Evolutionary conservation across 164 flowering plant genomes (phyloP).

Genomic region (Liquidambar formosana): DNA sequence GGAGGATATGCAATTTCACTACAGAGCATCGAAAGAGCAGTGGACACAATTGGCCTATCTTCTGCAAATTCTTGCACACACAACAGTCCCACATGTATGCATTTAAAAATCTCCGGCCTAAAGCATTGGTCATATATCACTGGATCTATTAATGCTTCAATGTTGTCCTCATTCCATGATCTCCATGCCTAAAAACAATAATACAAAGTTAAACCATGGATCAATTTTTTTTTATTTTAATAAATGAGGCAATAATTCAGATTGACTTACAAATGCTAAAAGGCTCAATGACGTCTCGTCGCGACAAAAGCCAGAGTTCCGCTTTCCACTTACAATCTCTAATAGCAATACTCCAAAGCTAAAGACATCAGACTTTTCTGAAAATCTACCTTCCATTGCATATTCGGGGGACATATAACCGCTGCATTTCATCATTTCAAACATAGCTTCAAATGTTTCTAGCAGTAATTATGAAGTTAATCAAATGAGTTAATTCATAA

Average conservation of each 20-base stretch:
- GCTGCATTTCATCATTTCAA: slow-evolving; percentile 10
- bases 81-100: slow-evolving; percentile 39
- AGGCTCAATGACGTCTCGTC: slow-evolving; percentile 6
- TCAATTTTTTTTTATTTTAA: no score
- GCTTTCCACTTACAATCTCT: slow-evolving; percentile 25
- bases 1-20: slow-evolving; percentile 32
- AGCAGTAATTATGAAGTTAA: not conserved
- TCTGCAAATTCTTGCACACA: slow-evolving; percentile 34
- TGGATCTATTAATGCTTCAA: slow-evolving; percentile 13
- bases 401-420: slow-evolving; percentile 38
- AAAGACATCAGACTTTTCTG: slow-evolving; percentile 17
- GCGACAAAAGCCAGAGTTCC: no score
- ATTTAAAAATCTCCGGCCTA: slow-evolving; percentile 24
- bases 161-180: slow-evolving; percentile 24
- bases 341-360: slow-evolving; percentile 27
- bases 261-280: slow-evolving; percentile 19
- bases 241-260: no score
- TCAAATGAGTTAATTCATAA: no score
- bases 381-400: slow-evolving; percentile 23
- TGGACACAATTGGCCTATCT: slow-evolving; percentile 17
- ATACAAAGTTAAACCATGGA: no score
- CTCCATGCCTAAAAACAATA: slow-evolving; percentile 24
- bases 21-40: slow-evolving; percentile 27
- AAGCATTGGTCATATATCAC: not conserved
- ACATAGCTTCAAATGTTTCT: no score